Percentiles rank a stretch among this genome's conserved stretches.
Conservation (phyloP, 139 green algal genomes). For the Monoraphidium neglectum region DNA sequence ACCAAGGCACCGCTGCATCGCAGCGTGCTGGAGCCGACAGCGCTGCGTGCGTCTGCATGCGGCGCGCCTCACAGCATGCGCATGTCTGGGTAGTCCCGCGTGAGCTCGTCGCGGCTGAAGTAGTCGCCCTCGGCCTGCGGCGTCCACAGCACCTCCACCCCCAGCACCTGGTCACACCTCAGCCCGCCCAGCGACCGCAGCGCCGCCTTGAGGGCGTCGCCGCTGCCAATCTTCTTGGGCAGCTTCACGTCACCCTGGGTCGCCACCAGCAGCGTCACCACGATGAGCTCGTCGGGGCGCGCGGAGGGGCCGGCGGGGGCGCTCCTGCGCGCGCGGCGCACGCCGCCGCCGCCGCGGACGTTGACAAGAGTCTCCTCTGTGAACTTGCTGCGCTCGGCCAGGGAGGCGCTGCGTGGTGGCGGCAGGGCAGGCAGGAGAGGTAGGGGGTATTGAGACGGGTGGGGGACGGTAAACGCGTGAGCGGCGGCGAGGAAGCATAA, state of each 20-base stretch:
- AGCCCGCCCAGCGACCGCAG: conserved; percentile 72
- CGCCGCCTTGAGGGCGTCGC: conserved; percentile 50
- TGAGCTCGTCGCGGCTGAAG: conserved; percentile 75
- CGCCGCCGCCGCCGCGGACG: conserved; percentile 49
- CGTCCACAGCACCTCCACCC: conserved; percentile 93
- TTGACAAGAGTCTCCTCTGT: conserved; percentile 88
- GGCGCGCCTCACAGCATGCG: conserved; percentile 52
- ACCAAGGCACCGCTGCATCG: no score
- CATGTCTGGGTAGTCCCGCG: conserved; percentile 77
- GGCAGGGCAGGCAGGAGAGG: no score
- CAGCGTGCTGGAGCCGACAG: no score
- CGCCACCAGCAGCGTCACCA: conserved; percentile 87
- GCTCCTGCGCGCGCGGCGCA: neutral
- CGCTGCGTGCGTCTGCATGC: no score
- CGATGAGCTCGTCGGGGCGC: conserved; percentile 75
- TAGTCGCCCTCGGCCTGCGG: conserved; percentile 65
- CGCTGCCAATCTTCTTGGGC: conserved; percentile 51
- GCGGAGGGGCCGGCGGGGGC: conserved; percentile 12
- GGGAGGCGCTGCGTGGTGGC: no score
- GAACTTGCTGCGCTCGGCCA: conserved; percentile 84
- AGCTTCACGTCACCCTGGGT: conserved; percentile 62
- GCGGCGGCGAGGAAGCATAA: no score
- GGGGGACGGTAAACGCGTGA: no score
- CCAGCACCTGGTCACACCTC: conserved; percentile 55
- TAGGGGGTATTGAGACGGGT: no score